Conservation (phyloP, 2,329 filamentous ascomycete species). For the Fusarium abutilonis region DNA sequence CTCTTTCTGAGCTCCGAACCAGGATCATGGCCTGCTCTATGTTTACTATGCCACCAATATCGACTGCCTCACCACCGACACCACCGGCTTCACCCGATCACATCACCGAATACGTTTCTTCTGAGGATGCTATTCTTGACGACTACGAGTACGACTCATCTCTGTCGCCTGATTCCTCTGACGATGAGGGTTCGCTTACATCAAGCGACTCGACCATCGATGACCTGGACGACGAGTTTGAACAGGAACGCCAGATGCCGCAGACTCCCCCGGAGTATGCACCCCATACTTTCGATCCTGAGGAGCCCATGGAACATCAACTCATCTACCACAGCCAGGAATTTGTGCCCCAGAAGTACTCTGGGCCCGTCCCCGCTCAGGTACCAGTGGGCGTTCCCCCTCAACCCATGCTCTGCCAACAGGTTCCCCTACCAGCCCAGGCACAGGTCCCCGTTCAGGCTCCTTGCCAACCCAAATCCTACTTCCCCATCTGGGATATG, state of each 20-base stretch:
- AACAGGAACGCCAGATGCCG: constrained; percentile 55
- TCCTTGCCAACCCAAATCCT: constrained; percentile 58
- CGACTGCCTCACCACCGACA: constrained; percentile 50
- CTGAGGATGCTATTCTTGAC: constrained; percentile 58
- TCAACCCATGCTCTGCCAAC: constrained; percentile 48
- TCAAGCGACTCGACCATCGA: constrained; percentile 65
- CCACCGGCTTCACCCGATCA: constrained; percentile 57
- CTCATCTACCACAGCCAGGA: constrained; percentile 57
- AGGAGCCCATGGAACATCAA: constrained; percentile 55
- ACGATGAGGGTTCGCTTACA: constrained; percentile 65
- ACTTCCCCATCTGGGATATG: constrained; percentile 62
- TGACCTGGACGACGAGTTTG: constrained; percentile 61
- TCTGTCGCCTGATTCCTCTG: constrained; percentile 63
- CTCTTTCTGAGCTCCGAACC: constrained; percentile 79
- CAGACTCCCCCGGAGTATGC: constrained; percentile 54
- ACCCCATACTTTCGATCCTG: constrained; percentile 58
- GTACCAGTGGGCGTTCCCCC: constrained; percentile 41
- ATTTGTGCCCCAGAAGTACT: constrained; percentile 58
- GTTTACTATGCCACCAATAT: constrained; percentile 68
- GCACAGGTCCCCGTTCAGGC: constrained; percentile 52
- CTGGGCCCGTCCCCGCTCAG: constrained; percentile 50
- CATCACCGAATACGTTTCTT: constrained; percentile 58
- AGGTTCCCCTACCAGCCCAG: constrained; percentile 45
- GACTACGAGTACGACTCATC: constrained; percentile 58
- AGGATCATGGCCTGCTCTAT: constrained; percentile 79